phyloP scores from a whole-genome alignment of 306 rosid species.

The Gynostemma pentaphyllum region DNA sequence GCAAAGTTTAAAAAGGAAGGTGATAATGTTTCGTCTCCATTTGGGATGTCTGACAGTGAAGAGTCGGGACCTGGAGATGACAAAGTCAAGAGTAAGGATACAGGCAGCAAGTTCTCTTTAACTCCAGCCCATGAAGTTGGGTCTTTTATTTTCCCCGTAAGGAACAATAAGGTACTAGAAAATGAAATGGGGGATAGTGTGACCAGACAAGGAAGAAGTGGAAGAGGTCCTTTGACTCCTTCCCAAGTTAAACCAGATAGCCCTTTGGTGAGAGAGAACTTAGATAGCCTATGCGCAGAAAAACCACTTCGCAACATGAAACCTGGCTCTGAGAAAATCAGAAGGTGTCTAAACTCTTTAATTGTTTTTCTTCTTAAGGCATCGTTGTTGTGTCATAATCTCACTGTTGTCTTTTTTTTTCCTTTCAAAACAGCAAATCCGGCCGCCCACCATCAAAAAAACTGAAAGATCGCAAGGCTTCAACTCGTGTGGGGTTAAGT shows the following conservation, averaged over 20 bases:
- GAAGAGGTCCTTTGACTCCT: conserved; percentile 56
- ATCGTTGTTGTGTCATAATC: neutral
- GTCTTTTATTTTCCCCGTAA: conserved; percentile 26
- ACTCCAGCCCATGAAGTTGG: conserved; percentile 33
- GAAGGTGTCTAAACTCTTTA: conserved; percentile 34
- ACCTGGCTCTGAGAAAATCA: conserved; percentile 46
- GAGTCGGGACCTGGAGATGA: conserved; percentile 68
- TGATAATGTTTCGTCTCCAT: conserved; percentile 58
- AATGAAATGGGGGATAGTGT: conserved; percentile 57
- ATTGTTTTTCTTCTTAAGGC: neutral
- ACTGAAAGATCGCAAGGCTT: conserved; percentile 62
- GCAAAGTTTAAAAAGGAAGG: conserved; percentile 31
- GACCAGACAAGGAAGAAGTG: conserved; percentile 66
- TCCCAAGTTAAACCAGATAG: conserved; percentile 37
- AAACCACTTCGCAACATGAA: conserved; percentile 45
- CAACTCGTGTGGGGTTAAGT: conserved; percentile 45
- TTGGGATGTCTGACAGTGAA: conserved; percentile 67
- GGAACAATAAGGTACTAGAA: conserved; percentile 44
- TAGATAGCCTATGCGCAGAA: conserved; percentile 30
- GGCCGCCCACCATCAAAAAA: conserved; percentile 85
- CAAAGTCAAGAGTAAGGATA: conserved; percentile 47
- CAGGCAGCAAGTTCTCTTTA: conserved; percentile 9
- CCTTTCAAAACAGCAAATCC: conserved; percentile 49
- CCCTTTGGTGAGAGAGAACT: conserved; percentile 47
- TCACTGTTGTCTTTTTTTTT: neutral